Conservation (phyloP, 805 yeast species). For the Ogataea neopini region DNA sequence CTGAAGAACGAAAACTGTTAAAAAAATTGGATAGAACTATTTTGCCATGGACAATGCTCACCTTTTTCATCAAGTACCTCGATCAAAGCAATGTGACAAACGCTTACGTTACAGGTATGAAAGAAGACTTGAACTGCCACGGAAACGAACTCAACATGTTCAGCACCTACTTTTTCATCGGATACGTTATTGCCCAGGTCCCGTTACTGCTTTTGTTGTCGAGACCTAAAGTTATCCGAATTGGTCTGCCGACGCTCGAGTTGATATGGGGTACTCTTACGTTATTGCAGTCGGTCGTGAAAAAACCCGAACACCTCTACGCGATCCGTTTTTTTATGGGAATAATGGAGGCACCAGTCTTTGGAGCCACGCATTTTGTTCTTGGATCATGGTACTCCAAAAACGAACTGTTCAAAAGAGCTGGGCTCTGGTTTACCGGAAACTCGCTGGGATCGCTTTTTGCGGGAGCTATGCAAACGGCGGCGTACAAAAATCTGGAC, state of each 20-base stretch:
- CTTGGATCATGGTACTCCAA: constrained; percentile 57
- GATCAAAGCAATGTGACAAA: constrained; percentile 54
- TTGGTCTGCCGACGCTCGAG: constrained; percentile 55
- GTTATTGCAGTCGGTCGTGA: constrained; percentile 47
- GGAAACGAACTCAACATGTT: constrained; percentile 19
- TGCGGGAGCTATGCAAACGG: constrained; percentile 60
- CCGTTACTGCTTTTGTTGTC: constrained; percentile 54
- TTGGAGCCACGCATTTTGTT: constrained; percentile 40
- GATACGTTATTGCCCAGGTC: constrained; percentile 58
- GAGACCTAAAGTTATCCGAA: constrained; percentile 43
- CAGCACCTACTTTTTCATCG: constrained; percentile 30
- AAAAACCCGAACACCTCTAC: constrained; percentile 44
- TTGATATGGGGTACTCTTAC: constrained; percentile 60
- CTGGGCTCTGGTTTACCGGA: constrained; percentile 60
- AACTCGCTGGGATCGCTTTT: constrained; percentile 62
- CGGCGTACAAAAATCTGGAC: constrained; percentile 45
- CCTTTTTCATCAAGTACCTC: constrained; percentile 47
- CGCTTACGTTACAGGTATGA: constrained; percentile 67
- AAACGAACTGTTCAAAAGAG: constrained; percentile 57
- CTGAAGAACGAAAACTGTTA: constrained; percentile 15
- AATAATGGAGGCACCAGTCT: constrained; percentile 51
- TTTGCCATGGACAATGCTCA: constrained; percentile 11
- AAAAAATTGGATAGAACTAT: constrained; percentile 1
- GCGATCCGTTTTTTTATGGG: constrained; percentile 61
- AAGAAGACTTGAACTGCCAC: constrained; percentile 39